phyloP scores from a whole-genome alignment of 306 rosid genomes.

The Corylus heterophylla region DNA sequence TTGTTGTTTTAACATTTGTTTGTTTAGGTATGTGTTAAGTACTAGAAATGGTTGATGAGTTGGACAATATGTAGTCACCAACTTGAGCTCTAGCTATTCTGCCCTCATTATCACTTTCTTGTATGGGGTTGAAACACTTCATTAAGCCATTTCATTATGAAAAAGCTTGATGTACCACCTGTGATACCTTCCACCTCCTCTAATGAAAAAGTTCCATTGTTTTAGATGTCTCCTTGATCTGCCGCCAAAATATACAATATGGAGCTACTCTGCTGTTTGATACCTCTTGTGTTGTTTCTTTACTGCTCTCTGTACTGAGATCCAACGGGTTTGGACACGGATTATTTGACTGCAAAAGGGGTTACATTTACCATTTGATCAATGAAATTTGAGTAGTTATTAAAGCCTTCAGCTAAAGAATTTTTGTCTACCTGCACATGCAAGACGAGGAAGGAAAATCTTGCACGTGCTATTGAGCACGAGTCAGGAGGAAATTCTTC shows the following conservation, averaged over 20 bases:
- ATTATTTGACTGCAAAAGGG: background rate
- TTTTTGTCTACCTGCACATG: conserved; percentile 21
- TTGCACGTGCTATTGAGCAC: conserved; percentile 77
- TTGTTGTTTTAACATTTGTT: background rate
- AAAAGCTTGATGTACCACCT: background rate
- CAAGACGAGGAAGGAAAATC: conserved; percentile 81
- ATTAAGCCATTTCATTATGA: background rate
- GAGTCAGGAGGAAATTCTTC: conserved; percentile 75
- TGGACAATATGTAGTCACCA: background rate
- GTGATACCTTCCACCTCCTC: background rate
- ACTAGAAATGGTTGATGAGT: background rate
- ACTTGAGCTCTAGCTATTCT: background rate
- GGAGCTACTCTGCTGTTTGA: conserved; percentile 2
- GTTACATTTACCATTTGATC: background rate
- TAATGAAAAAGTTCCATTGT: background rate
- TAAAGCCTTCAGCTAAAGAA: conserved; percentile 14
- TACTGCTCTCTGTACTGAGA: conserved; percentile 3
- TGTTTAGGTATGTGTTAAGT: background rate
- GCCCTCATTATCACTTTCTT: background rate
- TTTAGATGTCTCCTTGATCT: background rate
- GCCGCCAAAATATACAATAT: background rate
- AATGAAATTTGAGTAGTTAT: background rate
- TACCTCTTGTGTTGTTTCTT: background rate
- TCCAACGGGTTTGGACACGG: background rate
- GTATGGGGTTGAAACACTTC: background rate